Base-by-base conservation (phyloP, 345 rosid species). In the Cardiospermum halicacabum region DNA sequence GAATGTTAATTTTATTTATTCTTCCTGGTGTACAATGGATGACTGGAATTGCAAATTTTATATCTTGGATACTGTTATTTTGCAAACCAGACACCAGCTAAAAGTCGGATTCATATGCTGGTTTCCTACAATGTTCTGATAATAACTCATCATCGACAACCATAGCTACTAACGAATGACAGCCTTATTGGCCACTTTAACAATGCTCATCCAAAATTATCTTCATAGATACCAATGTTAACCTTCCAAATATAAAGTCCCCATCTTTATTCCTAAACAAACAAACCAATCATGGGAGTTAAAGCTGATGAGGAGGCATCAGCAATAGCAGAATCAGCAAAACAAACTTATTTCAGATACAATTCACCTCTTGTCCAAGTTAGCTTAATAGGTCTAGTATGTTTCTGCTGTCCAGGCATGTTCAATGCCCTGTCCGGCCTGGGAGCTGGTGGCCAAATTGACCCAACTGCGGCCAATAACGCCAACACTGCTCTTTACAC, bases 391-490 rank as follows among this genome's bases (percentile, higher is more conserved):
- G 90, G 93, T 3, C 66, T 84, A 0, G 90, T 87, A 65, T 87
- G 90, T 49, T 82, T 87, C 77, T 84, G 90, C 71, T 87, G 88
- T 31, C 90, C 90, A 1, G 90, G 93, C 16, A 87, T 84, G 90
- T 87, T 82, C 76, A 84, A 82, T 51, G 90, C 90, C 18, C 85
- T 84, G 50, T 40, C 80, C 8, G 88, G 93, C 45, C 73, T 87
- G 93, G 93, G 90, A 18, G 93, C 81, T 2, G 89, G 88, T 0
- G 88, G 90, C 37, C 90, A 87, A 64, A 73, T 84, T 10, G 77
- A 87, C 36, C 63, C 72, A 50, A 81, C 80, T 3, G 90, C 83
- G 0, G 67, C 79, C 54, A 76, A 85, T 72, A 87, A 85, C 56
- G 84, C 90, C 70, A 78, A 77, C 76, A 87, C 90, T 18, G 94